Conservation (phyloP, 2,329 filamentous ascomycete genomes). For the Pyrenochaeta sp. region DNA sequence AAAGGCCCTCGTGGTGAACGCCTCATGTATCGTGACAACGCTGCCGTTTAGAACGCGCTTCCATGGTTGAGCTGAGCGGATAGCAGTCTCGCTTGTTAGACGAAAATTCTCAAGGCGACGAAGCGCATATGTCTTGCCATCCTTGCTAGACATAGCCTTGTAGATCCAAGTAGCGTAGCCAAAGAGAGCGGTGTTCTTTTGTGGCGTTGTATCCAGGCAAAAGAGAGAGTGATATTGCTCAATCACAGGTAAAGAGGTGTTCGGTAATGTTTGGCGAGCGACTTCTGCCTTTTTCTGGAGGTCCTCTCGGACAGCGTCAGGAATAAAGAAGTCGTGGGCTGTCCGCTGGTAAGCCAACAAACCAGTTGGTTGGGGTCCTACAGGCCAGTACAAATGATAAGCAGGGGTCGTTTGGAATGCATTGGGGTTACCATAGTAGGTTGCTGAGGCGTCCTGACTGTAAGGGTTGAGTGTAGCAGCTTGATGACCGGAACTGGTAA, state of each 20-base stretch:
- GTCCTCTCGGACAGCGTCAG: conserved; percentile 85
- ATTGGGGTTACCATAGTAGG: conserved; percentile 70
- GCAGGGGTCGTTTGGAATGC: conserved; percentile 62
- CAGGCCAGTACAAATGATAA: conserved; percentile 91
- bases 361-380: conserved; percentile 82
- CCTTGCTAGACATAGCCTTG: conserved; percentile 88
- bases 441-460: conserved; percentile 71
- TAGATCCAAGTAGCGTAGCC: conserved; percentile 94
- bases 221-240: conserved; percentile 94
- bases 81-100: conserved; percentile 86
- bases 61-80: conserved; percentile 87
- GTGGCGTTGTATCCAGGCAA: conserved; percentile 80
- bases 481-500: conserved; percentile 47
- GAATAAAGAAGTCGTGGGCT: conserved; percentile 89
- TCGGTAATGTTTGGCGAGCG: conserved; percentile 82
- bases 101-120: conserved; percentile 88
- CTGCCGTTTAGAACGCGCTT: conserved; percentile 81
- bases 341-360: conserved; percentile 84
- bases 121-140: conserved; percentile 86
- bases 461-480: conserved; percentile 68
- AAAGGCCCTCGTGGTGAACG: conserved; percentile 92
- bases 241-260: conserved; percentile 75
- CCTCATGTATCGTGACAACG: conserved; percentile 86
- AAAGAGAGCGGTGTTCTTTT: conserved; percentile 80
- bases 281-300: conserved; percentile 88